phyloP scores from a whole-genome alignment of 306 rosid species.

The Inga oerstediana region DNA sequence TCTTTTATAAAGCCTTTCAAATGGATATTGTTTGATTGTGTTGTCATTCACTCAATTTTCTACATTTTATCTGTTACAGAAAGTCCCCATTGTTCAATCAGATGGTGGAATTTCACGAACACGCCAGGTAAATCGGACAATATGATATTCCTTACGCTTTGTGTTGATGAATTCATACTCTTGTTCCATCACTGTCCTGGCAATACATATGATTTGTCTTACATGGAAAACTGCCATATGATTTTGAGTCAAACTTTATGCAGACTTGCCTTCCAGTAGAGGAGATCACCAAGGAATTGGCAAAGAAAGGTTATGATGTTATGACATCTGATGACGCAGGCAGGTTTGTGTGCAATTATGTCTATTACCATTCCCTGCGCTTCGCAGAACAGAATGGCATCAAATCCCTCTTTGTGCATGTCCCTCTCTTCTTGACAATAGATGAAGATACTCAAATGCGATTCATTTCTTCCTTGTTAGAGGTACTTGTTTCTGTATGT shows the following conservation, averaged over 20 bases:
- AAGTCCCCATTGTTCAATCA: constrained; percentile 72
- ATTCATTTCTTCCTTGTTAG: constrained; percentile 90
- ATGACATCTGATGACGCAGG: constrained; percentile 92
- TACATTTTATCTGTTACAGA: constrained; percentile 58
- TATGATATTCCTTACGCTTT: not conserved
- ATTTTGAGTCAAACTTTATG: constrained; percentile 26
- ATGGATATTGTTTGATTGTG: constrained; percentile 16
- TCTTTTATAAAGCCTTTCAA: constrained; percentile 24
- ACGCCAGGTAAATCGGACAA: constrained; percentile 62
- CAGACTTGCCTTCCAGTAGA: constrained; percentile 87
- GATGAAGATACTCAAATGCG: constrained; percentile 84
- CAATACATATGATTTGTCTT: not conserved
- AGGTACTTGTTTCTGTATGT: constrained; percentile 62
- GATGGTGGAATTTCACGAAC: constrained; percentile 68
- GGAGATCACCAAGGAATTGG: constrained; percentile 76
- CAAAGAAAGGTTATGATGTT: constrained; percentile 76
- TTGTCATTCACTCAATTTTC: constrained; percentile 29
- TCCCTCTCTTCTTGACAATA: constrained; percentile 86
- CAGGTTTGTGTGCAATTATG: constrained; percentile 95
- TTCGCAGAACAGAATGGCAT: constrained; percentile 74
- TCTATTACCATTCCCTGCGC: constrained; percentile 94
- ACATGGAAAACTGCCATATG: constrained; percentile 13
- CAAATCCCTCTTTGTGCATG: constrained; percentile 86
- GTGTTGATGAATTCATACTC: constrained; percentile 6
- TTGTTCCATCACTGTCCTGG: not conserved